Percentiles rank a stretch among this genome's conserved stretches.
These are phyloP conservation scores for Hyaloperonospora arabidopsidis DNA, from an alignment of 352 stramenopile genomes.

Conservation along the genomic window DNA sequence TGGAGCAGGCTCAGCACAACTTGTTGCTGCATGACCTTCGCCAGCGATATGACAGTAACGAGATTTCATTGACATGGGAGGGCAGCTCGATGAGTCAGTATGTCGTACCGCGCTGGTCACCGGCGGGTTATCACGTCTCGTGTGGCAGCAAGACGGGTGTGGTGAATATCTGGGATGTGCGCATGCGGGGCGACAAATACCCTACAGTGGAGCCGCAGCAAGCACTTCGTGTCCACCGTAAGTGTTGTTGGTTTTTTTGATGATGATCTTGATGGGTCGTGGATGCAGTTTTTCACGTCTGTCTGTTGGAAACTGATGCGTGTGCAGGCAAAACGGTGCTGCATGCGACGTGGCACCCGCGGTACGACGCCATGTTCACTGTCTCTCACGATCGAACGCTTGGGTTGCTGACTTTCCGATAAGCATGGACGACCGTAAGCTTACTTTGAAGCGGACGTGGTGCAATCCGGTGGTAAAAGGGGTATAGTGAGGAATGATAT, in stretches of 20 bases:
- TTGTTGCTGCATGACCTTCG: conserved; percentile 71
- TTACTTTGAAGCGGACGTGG: too few relatives aligned
- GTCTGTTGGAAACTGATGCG: conserved; percentile 9
- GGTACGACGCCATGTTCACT: conserved; percentile 80
- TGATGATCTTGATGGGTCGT: conserved; percentile 1
- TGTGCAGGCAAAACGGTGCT: conserved; percentile 71
- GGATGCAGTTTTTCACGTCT: conserved; percentile 8
- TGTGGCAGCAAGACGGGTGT: conserved; percentile 58
- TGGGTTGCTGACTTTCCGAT: conserved; percentile 69
- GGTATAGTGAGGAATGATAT: too few relatives aligned
- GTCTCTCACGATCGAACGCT: conserved; percentile 78
- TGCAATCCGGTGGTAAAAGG: too few relatives aligned
- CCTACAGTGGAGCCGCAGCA: conserved; percentile 62
- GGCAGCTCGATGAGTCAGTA: conserved; percentile 76
- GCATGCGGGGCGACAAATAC: conserved; percentile 50
- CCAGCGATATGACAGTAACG: conserved; percentile 35
- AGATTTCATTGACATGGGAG: conserved; percentile 63
- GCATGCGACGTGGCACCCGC: conserved; percentile 78
- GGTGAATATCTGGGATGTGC: conserved; percentile 75
- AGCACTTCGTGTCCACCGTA: conserved; percentile 66
- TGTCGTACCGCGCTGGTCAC: conserved; percentile 77
- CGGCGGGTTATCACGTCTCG: conserved; percentile 56
- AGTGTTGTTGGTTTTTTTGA: conserved; percentile 32
- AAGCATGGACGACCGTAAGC: conserved; percentile 2
- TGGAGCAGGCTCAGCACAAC: conserved; percentile 58